Conservation (phyloP, 2,329 filamentous ascomycete genomes). For the Phyllachora maydis region DNA sequence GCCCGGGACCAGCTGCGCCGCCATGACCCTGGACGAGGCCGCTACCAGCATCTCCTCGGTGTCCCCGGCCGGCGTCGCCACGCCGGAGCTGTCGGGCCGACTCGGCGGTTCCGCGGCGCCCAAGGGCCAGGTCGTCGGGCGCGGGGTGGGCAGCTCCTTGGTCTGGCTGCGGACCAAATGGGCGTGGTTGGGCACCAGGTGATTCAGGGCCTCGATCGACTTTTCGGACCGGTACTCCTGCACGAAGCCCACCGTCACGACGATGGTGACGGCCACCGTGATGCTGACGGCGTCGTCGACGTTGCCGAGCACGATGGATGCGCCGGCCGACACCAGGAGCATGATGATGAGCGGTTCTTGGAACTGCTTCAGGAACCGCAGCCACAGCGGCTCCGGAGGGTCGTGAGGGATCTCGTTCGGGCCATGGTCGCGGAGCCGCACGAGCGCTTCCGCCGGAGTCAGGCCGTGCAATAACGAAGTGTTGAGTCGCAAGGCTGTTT, state of each 20-base stretch:
- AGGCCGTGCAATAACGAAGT: constrained; percentile 75
- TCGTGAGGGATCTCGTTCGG: constrained; percentile 92
- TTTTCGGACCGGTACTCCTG: constrained; percentile 97
- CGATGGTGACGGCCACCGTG: constrained; percentile 86
- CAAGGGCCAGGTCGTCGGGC: constrained; percentile 25
- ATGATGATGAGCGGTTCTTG: constrained; percentile 87
- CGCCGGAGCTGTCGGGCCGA: constrained; percentile 22
- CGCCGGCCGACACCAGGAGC: constrained; percentile 70
- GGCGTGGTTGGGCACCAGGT: constrained; percentile 85
- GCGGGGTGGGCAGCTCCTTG: constrained; percentile 12
- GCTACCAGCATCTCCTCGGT: constrained; percentile 47
- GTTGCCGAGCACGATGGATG: constrained; percentile 83
- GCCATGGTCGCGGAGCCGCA: constrained; percentile 61
- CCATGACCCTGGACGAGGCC: constrained; percentile 67
- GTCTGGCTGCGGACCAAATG: constrained; percentile 59
- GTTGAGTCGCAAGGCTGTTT: constrained; percentile 56
- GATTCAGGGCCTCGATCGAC: constrained; percentile 84
- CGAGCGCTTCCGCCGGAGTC: constrained; percentile 59
- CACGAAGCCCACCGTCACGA: constrained; percentile 87
- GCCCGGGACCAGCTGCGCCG: constrained; percentile 71
- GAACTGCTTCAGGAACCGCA: constrained; percentile 91
- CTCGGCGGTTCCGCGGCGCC: constrained; percentile 21
- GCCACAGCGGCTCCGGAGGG: constrained; percentile 80
- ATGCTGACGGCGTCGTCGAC: constrained; percentile 92
- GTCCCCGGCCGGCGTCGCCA: constrained; percentile 36